phyloP scores from a whole-genome alignment of 306 rosid species.

The Corylus americana region DNA sequence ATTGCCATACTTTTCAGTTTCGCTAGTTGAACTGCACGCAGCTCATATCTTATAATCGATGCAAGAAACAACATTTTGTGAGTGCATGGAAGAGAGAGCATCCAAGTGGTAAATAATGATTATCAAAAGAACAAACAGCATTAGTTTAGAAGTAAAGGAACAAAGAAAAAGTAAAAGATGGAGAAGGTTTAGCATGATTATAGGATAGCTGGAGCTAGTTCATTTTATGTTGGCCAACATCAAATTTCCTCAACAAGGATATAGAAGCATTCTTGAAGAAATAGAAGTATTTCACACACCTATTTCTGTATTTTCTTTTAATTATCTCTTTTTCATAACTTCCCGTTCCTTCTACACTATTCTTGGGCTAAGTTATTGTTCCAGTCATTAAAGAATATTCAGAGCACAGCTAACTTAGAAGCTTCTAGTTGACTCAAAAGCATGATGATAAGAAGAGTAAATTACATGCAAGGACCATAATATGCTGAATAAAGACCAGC shows the following conservation, averaged over 20 bases:
- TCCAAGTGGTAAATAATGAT: neutral
- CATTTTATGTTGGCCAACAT: neutral
- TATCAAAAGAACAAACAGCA: neutral
- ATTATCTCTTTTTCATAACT: too few relatives aligned
- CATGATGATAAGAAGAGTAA: too few relatives aligned
- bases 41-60: conserved; percentile 68
- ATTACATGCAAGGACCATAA: too few relatives aligned
- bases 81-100: neutral
- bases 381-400: too few relatives aligned
- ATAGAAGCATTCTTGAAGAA: neutral
- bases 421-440: too few relatives aligned
- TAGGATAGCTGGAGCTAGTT: neutral
- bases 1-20: conserved; percentile 56
- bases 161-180: neutral
- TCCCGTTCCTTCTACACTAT: too few relatives aligned
- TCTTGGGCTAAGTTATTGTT: too few relatives aligned
- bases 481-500: too few relatives aligned
- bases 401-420: too few relatives aligned
- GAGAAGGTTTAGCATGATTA: neutral
- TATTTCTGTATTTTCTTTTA: too few relatives aligned
- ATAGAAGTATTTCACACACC: too few relatives aligned
- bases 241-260: neutral
- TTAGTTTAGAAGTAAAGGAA: neutral
- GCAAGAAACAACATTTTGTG: conserved; percentile 17
- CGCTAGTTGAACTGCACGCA: conserved; percentile 58